phyloP scores from a whole-genome alignment of 75 land plant genomes.

The Adiantum capillusveneris region DNA sequence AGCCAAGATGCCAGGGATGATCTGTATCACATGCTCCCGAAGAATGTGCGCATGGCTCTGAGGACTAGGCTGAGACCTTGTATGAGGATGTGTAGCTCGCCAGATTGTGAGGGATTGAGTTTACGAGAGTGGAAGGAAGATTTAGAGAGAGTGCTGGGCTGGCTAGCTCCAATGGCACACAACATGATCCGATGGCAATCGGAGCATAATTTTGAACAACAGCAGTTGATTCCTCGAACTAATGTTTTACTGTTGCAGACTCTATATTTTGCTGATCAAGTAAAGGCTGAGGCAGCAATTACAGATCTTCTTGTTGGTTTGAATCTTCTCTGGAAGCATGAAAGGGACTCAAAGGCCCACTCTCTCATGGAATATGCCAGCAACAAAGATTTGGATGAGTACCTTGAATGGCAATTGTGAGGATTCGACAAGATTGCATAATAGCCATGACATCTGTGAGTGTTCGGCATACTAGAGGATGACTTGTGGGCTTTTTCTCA shows the following conservation, averaged over 20 bases:
- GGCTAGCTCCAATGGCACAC: slow-evolving; percentile 95
- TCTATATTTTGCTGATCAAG: slow-evolving; percentile 81
- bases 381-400: slow-evolving; percentile 79
- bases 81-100: slow-evolving; percentile 49
- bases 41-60: slow-evolving; percentile 57
- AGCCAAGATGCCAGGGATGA: slow-evolving; percentile 92
- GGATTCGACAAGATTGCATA: no score
- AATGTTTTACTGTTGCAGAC: slow-evolving; percentile 87
- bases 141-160: slow-evolving; percentile 61
- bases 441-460: no score
- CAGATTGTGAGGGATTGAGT: slow-evolving; percentile 64
- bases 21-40: slow-evolving; percentile 91
- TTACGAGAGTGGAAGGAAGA: slow-evolving; percentile 88
- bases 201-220: slow-evolving; percentile 97
- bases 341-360: slow-evolving; percentile 75
- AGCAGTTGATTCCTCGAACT: slow-evolving; percentile 61
- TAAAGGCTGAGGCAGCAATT: slow-evolving; percentile 81
- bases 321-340: slow-evolving; percentile 86
- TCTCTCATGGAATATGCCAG: slow-evolving; percentile 62
- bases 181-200: slow-evolving; percentile 99
- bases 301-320: slow-evolving; percentile 89
- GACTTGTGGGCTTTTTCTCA: no score
- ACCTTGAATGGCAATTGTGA: slow-evolving; percentile 49
- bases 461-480: no score
- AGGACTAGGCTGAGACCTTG: slow-evolving; percentile 57